Base-by-base conservation (phyloP, 2,329 filamentous ascomycete genomes). In the Leptographium procerum region DNA sequence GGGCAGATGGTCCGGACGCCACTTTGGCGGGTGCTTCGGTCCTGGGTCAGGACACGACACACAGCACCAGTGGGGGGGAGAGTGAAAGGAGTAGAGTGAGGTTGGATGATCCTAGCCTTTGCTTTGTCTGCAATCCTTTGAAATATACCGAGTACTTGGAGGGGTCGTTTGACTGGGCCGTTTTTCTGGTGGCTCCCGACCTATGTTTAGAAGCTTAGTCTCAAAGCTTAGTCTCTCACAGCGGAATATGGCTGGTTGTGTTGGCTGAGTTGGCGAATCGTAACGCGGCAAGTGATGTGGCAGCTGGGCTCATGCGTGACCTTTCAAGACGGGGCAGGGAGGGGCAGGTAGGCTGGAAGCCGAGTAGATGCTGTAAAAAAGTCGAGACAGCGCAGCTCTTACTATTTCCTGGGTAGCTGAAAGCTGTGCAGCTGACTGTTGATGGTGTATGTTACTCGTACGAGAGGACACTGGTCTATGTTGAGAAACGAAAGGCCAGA, bases 1-100 rank as follows among this genome's bases (percentile, higher is more conserved):
- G 75, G 68, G 74, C 68, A 70, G 72, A 73, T 71, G 78, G 75
- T 72, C 73, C 72, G 70, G 81, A 83, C 83, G 80, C 81, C 81
- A 84, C 80, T 71, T 83, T 84, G 79, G 71, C 75, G 73, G 70
- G 65, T 66, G 67, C 68, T 69, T 65, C 62, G 71, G 70, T 73
- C 70, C 69, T 68, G 62, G 63, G 68, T 65, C 22, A 74, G 71
- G 69, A 74, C 70, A 70, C 70, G 53, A 61, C 40, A 48, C 60
- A 22, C 52, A 26, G 33, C 47, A 57, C 55, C 47, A 50, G 24
- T 31, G 34, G 56, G 56, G 14, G 22, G 29, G 52, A 24, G 26
- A 28, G 16, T 26, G 48, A 40, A 33, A 22, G 19, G 47, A 36
- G 24, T 28, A 19, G 24, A 22, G 16, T 10, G n/a, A 29, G 36